Evolutionary conservation across 2,329 filamentous ascomycete genomes (phyloP), one percentile per base, ranked within the genome.

Genomic region (Aspergillus sclerotialis): DNA sequence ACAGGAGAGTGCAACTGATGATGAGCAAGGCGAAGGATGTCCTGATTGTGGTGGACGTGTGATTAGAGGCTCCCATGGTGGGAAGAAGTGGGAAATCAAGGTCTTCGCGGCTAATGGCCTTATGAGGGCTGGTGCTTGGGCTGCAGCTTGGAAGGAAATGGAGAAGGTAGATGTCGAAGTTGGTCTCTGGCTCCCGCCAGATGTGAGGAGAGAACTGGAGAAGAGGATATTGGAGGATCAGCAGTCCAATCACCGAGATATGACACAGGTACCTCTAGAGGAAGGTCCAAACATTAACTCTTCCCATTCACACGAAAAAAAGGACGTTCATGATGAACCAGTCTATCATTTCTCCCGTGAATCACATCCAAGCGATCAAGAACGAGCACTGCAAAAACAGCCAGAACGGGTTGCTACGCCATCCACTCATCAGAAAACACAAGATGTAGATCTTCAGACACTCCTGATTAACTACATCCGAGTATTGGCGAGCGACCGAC

Each of bases 101-200:
- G 81, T 96, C 1, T 98, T 90, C 53, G 92, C 92, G 1, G 90
- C 88, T 33, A 98, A 96, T 59, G 92, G 92, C 0, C 67, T 96
- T 30, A 94, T 98, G 86, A 78, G 80, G 38, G 81, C 86, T 4
- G 87, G 87, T 0, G 90, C 92, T 0, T 98, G 92, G 92, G 77
- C 78, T 4, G 89, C 89, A 2, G 90, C 86, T 38, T 98, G 90
- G 90, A 84, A 78, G 48, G 90, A 96, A 61, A 98, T 98, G 92
- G 92, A 98, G 64, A 77, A 90, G n/a, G 86, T 96, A 0, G 92
- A 98, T 53, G 85, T 94, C 2, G 90, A 96, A 60, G 77, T 98
- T 33, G 78, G 84, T 49, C 84, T 92, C 3, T 76, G 72, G 69
- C 64, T 80, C 16, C 68, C 69, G 2, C 68, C 73, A 3, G 67